Percentiles rank a stretch among this genome's conserved stretches.
These are phyloP conservation scores for Coccomyxa sp. DNA, from an alignment of 139 green algal species.

Conservation along the genomic window DNA sequence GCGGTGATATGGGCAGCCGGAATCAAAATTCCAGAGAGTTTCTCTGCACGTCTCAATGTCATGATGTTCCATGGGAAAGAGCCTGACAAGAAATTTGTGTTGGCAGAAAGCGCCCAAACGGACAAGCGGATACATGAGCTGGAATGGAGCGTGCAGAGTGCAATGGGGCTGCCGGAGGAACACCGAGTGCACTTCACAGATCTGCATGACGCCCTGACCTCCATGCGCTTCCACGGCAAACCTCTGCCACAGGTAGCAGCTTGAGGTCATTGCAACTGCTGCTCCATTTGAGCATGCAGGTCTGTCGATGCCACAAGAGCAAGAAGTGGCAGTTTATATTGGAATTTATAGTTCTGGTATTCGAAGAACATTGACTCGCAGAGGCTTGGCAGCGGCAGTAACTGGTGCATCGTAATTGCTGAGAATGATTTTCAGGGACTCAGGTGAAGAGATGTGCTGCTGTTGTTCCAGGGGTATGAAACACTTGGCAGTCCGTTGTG, in stretches of 20 bases:
- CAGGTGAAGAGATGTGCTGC: too few species aligned
- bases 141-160: constrained; percentile 15
- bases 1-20: background rate
- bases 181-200: constrained; percentile 32
- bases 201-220: constrained; percentile 58
- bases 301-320: too few species aligned
- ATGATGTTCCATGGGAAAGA: background rate
- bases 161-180: constrained; percentile 14
- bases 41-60: background rate
- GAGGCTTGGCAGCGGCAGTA: too few species aligned
- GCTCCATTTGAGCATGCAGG: background rate
- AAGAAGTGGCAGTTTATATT: too few species aligned
- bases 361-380: too few species aligned
- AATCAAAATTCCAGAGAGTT: background rate
- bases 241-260: constrained; percentile 29
- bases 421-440: too few species aligned
- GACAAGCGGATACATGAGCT: constrained; percentile 14
- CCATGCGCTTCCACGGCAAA: constrained; percentile 54
- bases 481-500: too few species aligned
- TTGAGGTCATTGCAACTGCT: background rate
- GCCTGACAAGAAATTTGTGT: background rate
- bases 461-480: too few species aligned
- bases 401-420: too few species aligned
- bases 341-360: too few species aligned
- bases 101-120: background rate